phyloP scores from a whole-genome alignment of 2,329 filamentous ascomycete species.

The Fusarium sp. region DNA sequence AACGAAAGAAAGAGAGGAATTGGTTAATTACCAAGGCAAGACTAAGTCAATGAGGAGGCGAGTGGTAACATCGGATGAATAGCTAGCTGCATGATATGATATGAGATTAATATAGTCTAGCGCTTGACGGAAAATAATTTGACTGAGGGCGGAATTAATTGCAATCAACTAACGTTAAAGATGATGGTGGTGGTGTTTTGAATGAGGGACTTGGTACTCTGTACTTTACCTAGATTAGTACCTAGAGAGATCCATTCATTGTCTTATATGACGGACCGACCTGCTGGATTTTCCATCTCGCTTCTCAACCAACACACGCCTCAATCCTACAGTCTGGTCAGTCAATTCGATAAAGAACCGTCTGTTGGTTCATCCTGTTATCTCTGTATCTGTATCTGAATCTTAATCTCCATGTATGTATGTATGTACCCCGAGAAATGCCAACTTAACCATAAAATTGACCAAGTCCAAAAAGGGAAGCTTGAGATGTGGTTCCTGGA shows the following conservation, averaged over 20 bases:
- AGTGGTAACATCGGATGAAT: conserved; percentile 39
- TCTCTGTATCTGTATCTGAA: not conserved
- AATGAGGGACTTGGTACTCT: not conserved
- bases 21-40: conserved; percentile 25
- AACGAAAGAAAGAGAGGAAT: not conserved
- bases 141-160: not conserved
- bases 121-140: conserved; percentile 18
- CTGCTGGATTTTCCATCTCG: conserved; percentile 14
- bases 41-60: conserved; percentile 25
- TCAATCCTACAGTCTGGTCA: conserved; percentile 26
- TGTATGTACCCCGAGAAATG: conserved; percentile 6
- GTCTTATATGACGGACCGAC: conserved; percentile 21
- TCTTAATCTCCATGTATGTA: not conserved
- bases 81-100: conserved; percentile 20
- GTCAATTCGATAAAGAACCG: not conserved
- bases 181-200: not conserved
- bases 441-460: conserved; percentile 32
- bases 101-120: conserved; percentile 2
- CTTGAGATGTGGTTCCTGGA: conserved; percentile 36
- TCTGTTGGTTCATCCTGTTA: not conserved
- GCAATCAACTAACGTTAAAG: not conserved
- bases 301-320: conserved; percentile 31
- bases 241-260: conserved; percentile 4
- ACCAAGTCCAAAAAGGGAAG: conserved; percentile 31
- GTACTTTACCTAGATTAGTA: too few relatives aligned